Evolutionary conservation across 2,329 filamentous ascomycete species (phyloP).

Genomic region (Cladophialophora bantiana): DNA sequence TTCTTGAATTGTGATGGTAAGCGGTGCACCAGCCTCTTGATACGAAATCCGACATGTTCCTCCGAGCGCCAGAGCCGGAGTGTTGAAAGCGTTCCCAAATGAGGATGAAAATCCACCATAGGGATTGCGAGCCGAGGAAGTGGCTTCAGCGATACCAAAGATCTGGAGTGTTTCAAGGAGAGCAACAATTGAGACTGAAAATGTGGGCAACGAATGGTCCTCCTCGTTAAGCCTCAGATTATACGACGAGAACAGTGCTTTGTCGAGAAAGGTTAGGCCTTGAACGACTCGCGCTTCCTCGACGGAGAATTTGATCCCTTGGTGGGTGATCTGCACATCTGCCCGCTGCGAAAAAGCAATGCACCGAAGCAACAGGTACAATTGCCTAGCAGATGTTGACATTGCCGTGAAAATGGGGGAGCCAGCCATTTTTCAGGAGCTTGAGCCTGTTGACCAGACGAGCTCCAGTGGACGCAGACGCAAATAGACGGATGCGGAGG

Average conservation of each 20-base stretch:
- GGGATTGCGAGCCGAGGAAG: constrained; percentile 53
- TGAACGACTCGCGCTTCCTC: constrained; percentile 92
- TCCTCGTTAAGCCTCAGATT: constrained; percentile 64
- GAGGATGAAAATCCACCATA: constrained; percentile 49
- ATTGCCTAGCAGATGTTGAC: constrained; percentile 67
- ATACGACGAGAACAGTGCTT: constrained; percentile 86
- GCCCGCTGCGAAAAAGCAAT: constrained; percentile 67
- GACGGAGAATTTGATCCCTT: constrained; percentile 85
- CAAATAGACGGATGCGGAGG: not conserved
- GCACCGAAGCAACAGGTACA: constrained; percentile 67
- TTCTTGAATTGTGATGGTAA: constrained; percentile 87
- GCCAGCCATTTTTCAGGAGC: constrained; percentile 37
- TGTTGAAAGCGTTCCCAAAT: constrained; percentile 75
- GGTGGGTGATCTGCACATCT: constrained; percentile 77
- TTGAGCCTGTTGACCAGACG: not conserved
- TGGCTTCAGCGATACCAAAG: constrained; percentile 76
- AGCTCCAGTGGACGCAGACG: not conserved
- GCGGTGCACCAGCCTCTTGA: constrained; percentile 72
- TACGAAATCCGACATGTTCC: constrained; percentile 89
- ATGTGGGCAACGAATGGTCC: constrained; percentile 65
- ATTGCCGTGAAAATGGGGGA: constrained; percentile 65
- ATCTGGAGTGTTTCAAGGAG: constrained; percentile 95
- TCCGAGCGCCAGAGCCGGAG: constrained; percentile 80
- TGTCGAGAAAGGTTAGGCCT: constrained; percentile 86
- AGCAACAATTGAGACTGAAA: constrained; percentile 85